Conservation (phyloP, 352 stramenopile genomes). For the Globisporangium irregulare region DNA sequence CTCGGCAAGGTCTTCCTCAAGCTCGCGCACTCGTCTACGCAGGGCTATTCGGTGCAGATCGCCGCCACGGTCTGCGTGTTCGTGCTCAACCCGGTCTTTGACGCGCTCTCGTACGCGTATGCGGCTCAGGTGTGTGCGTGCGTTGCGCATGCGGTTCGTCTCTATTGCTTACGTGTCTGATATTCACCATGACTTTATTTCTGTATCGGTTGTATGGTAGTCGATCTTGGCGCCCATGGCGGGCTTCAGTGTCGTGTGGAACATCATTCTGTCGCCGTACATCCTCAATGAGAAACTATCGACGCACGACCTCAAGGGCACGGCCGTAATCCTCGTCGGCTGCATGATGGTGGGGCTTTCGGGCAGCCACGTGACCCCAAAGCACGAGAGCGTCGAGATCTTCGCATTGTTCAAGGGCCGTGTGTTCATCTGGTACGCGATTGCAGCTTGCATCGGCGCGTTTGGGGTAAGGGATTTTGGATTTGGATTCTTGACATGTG, state of each 20-base stretch:
- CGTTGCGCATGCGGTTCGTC: constrained; percentile 16
- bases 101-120: constrained; percentile 85
- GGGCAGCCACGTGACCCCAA: constrained; percentile 76
- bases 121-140: constrained; percentile 67
- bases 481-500: background rate
- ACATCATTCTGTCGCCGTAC: constrained; percentile 82
- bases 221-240: constrained; percentile 85
- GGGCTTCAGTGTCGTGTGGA: constrained; percentile 87
- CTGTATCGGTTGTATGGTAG: constrained; percentile 20
- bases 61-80: constrained; percentile 79
- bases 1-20: constrained; percentile 88
- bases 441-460: constrained; percentile 36
- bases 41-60: constrained; percentile 55
- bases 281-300: constrained; percentile 79
- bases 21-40: constrained; percentile 65
- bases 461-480: constrained; percentile 35
- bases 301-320: constrained; percentile 65
- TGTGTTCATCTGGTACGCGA: constrained; percentile 71
- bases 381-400: constrained; percentile 71
- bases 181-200: background rate
- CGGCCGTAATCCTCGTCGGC: constrained; percentile 70
- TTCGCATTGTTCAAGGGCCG: constrained; percentile 71
- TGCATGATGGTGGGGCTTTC: constrained; percentile 78
- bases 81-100: constrained; percentile 81
- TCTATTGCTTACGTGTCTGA: too few relatives aligned